phyloP scores from a whole-genome alignment of 176 grass and related monocot genomes.

The Cenchrus fungigraminus region DNA sequence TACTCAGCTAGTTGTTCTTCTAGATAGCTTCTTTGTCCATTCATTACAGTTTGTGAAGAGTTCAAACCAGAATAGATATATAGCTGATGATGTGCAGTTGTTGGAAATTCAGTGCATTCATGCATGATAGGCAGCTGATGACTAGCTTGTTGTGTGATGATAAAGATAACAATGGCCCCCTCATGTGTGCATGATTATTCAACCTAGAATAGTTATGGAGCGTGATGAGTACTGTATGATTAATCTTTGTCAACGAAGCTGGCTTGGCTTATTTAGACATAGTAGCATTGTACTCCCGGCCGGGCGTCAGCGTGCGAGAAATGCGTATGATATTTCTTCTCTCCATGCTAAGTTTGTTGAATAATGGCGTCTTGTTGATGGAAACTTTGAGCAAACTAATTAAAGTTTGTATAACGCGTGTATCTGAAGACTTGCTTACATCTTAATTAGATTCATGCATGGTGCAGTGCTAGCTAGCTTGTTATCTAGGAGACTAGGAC shows the following conservation, averaged over 20 bases:
- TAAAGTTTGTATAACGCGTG: background rate
- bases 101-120: background rate
- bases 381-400: background rate
- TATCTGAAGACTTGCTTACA: conserved; percentile 18
- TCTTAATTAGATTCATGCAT: background rate
- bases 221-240: background rate
- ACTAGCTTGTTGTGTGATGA: background rate
- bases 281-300: background rate
- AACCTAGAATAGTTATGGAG: background rate
- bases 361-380: background rate
- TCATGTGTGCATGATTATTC: background rate
- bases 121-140: conserved; percentile 22
- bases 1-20: too few species aligned
- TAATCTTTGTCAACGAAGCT: background rate
- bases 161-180: background rate
- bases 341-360: background rate
- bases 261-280: background rate
- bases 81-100: background rate
- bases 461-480: background rate
- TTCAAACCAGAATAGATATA: background rate
- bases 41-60: background rate
- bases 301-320: background rate
- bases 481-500: background rate
- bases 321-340: background rate
- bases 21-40: background rate